Evolutionary conservation across 129 eudicot genomes (phyloP).

Genomic region (Glebionis coronaria): DNA sequence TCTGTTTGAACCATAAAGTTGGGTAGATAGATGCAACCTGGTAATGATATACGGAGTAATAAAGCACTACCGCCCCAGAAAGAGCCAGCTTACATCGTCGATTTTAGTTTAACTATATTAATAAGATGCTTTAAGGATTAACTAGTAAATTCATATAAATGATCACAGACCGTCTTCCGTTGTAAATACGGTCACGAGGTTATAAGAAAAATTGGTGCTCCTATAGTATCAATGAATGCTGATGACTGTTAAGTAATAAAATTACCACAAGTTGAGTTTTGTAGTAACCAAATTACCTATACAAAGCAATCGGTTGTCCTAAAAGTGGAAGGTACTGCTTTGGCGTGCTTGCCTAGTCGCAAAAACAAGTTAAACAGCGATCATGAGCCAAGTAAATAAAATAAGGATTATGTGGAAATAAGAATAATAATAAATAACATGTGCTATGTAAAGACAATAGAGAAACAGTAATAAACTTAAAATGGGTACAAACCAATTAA

Average conservation of each 20-base stretch:
- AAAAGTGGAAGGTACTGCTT: conserved; percentile 99
- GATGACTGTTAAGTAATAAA: not conserved
- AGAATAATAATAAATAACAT: conserved; percentile 5
- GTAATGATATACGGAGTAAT: too few species aligned
- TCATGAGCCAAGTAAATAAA: conserved; percentile 14
- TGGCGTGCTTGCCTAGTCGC: conserved; percentile 88
- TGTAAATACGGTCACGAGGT: conserved; percentile 1
- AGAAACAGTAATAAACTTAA: too few species aligned
- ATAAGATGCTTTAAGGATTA: not conserved
- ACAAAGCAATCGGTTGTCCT: conserved; percentile 94
- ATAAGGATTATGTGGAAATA: not conserved
- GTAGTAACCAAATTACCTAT: conserved; percentile 58
- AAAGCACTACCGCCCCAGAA: too few species aligned
- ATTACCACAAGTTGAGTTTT: conserved; percentile 6
- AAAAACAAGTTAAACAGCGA: conserved; percentile 17
- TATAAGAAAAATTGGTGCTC: conserved; percentile 13
- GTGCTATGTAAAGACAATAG: not conserved
- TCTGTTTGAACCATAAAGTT: too few species aligned
- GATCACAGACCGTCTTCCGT: conserved; percentile 2
- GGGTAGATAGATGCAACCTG: too few species aligned
- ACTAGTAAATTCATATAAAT: not conserved
- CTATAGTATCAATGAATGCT: not conserved
- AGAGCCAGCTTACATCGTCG: too few species aligned
- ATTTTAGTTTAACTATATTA: too few species aligned
- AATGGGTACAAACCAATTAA: too few species aligned